A percentile compares a stretch with the other conserved stretches of the same genome.
Evolutionary conservation across 495 filamentous ascomycete genomes (phyloP).

Genomic region (Aspergillus baeticus): DNA sequence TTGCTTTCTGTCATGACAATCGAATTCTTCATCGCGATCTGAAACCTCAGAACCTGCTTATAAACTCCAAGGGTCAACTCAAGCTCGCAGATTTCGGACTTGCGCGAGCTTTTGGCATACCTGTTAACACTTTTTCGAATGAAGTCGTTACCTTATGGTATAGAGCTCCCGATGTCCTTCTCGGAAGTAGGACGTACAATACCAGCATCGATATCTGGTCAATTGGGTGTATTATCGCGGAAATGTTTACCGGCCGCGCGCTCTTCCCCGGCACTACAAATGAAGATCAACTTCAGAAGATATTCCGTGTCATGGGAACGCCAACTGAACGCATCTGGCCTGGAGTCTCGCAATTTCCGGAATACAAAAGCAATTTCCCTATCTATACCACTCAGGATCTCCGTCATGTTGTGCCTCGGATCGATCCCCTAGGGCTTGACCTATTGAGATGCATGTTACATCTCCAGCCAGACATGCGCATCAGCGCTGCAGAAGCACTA

Average conservation of each 20-base stretch:
- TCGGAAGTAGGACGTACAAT: conserved; percentile 89
- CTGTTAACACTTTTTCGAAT: conserved; percentile 96
- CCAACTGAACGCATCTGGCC: conserved; percentile 90
- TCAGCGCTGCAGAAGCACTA: conserved; percentile 77
- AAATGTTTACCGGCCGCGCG: conserved; percentile 93
- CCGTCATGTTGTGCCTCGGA: conserved; percentile 76
- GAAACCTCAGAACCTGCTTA: conserved; percentile 91
- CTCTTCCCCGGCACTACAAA: conserved; percentile 94
- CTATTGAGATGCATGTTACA: conserved; percentile 85
- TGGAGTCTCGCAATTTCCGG: conserved; percentile 80
- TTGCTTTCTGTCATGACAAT: conserved; percentile 95
- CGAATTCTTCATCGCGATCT: conserved; percentile 89
- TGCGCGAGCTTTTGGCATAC: conserved; percentile 90
- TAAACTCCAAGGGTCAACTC: conserved; percentile 84
- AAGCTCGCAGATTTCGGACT: conserved; percentile 93
- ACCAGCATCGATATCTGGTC: conserved; percentile 98
- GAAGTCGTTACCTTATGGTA: conserved; percentile 98
- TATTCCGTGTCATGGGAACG: conserved; percentile 96
- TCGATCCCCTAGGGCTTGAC: conserved; percentile 82
- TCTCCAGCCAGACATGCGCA: conserved; percentile 83
- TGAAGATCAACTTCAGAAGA: conserved; percentile 89
- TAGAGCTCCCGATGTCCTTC: conserved; percentile 86
- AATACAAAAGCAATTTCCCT: conserved; percentile 90
- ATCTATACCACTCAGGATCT: conserved; percentile 92
- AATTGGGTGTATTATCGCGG: conserved; percentile 97